Conservation (phyloP, 805 yeast genomes). For the Cyberlindnera xylosilytica region DNA sequence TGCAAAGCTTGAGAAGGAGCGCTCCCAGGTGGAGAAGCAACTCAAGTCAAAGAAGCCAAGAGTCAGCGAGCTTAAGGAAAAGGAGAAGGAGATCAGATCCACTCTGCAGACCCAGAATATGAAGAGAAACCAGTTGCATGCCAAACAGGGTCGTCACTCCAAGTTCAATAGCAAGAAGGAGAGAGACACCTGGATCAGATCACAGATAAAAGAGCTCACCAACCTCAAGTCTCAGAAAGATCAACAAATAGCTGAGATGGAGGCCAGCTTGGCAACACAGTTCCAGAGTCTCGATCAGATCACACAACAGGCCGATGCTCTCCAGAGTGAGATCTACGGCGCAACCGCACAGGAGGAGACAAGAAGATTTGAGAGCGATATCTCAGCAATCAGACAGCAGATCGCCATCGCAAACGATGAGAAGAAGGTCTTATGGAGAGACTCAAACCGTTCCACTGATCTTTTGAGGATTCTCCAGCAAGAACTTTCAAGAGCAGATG, state of each 20-base stretch:
- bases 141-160: constrained; percentile 68
- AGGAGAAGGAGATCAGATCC: constrained; percentile 40
- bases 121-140: constrained; percentile 55
- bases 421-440: constrained; percentile 75
- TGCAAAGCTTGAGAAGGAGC: constrained; percentile 24
- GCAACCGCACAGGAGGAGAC: constrained; percentile 30
- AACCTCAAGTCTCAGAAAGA: constrained; percentile 21
- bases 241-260: constrained; percentile 27
- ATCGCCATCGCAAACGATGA: constrained; percentile 53
- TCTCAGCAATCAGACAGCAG: constrained; percentile 36
- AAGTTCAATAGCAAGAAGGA: constrained; percentile 53
- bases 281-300: constrained; percentile 22
- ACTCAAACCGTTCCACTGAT: constrained; percentile 64
- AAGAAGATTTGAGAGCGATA: constrained; percentile 10
- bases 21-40: constrained; percentile 34
- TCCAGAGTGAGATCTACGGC: constrained; percentile 38
- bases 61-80: constrained; percentile 34
- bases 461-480: constrained; percentile 50
- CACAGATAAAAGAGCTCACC: constrained; percentile 42
- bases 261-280: constrained; percentile 8
- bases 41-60: constrained; percentile 39
- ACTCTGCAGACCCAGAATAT: constrained; percentile 41
- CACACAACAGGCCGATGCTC: constrained; percentile 30
- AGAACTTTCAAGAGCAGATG: constrained; percentile 55
- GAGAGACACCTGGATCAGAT: constrained; percentile 63